Evolutionary conservation across 1,284 basidiomycete species (phyloP), one percentile per base, ranked within the genome.

Genomic region (Sanghuangporus baumii): DNA sequence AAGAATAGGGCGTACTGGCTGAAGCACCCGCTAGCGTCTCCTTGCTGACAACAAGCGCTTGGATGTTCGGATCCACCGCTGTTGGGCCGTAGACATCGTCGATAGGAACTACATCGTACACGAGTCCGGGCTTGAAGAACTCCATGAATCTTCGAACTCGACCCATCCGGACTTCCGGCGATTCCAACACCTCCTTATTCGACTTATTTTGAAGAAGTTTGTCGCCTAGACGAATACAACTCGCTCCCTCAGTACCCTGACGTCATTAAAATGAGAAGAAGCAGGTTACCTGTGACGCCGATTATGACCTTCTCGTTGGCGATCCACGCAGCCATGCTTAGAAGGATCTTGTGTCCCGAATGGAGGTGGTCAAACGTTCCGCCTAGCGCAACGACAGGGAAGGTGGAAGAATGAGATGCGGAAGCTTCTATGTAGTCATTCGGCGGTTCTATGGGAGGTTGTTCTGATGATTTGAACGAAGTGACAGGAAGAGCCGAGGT

Each of bases 361-460:
- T 99, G 96, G 16, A 99, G 83, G 72, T 99, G 97, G 74, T 99
- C 96, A 73, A 99, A 99, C 0, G 96, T 99, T 9, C 89, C 89
- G 31, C 89, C 89, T 8, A 88, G 67, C 71, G 81, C 85, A 31
- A 87, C 83, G 54, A 91, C 76, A 7, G 75, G 76, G 61, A 73
- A 76, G 9, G 69, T 64, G 6, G 71, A 61, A 7, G 69, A 67
- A 26, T 66, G 56, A 5, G 67, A 52, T 6, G 23, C 11, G 23
- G 38, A 14, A 20, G 36, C 20, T 31, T 64, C 61, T 16, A 55
- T 61, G 26, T 36, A 34, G 23, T n/a, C 55, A 60, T 52, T 14
- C 16, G 18, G 36, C n/a, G 34, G 37, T 57, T 57, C 47, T 37
- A 23, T 18, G 61, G 52, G 18, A 31, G 34, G 4, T 41, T 14